Conservation (phyloP, 1,284 basidiomycete genomes). For the Stereum hirsutum region DNA sequence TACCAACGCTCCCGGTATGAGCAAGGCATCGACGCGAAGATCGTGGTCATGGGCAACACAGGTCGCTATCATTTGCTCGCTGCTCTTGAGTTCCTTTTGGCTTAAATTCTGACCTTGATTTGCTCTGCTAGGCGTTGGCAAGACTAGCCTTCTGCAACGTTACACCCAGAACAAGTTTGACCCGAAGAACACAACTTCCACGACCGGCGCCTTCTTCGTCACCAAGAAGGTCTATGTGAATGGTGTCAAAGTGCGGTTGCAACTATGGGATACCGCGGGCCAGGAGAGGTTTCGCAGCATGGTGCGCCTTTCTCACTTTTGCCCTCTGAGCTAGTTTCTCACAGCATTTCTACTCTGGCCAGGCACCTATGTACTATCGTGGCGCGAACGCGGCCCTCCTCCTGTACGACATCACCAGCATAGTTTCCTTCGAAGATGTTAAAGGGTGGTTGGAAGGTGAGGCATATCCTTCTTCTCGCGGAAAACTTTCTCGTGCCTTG, state of each 20-base stretch:
- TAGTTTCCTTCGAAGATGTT: slow-evolving; percentile 84
- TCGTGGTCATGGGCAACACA: slow-evolving; percentile 94
- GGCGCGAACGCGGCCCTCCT: slow-evolving; percentile 95
- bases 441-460: slow-evolving; percentile 88
- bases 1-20: slow-evolving; percentile 61
- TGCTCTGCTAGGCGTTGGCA: slow-evolving; percentile 70
- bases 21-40: slow-evolving; percentile 88
- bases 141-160: slow-evolving; percentile 88
- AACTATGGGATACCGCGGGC: slow-evolving; percentile 96
- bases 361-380: slow-evolving; percentile 99
- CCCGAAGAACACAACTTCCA: slow-evolving; percentile 80
- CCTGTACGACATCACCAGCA: slow-evolving; percentile 95
- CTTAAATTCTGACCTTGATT: not conserved
- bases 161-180: slow-evolving; percentile 91
- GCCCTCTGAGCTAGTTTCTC: slow-evolving; percentile 2
- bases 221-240: slow-evolving; percentile 90
- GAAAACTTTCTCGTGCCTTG: not conserved
- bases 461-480: no score
- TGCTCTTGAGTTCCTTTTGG: not conserved
- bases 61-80: slow-evolving; percentile 34
- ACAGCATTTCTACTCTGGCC: no score
- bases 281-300: slow-evolving; percentile 95
- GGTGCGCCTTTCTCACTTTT: slow-evolving; percentile 36
- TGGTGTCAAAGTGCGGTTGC: slow-evolving; percentile 79
- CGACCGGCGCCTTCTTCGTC: slow-evolving; percentile 92